Percentiles rank a stretch among this genome's conserved stretches.
Evolutionary conservation across 2,329 filamentous ascomycete species (phyloP).

Genomic region (Colletotrichum paranaense): DNA sequence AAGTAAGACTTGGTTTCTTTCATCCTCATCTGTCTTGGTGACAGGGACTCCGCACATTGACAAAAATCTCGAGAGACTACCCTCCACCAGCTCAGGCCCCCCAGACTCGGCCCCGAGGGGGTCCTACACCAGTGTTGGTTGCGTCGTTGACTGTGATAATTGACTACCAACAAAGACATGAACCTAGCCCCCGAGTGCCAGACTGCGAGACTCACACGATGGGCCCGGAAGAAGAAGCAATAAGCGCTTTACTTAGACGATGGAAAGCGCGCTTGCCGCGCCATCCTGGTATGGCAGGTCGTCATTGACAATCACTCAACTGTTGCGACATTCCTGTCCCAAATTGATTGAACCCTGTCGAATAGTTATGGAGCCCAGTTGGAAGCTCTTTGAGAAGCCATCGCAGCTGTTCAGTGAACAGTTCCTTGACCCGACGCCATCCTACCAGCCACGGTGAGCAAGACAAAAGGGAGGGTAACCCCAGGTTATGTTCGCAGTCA

Average conservation of each 20-base stretch:
- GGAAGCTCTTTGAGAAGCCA: background rate
- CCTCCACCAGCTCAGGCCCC: background rate
- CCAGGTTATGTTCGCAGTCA: background rate
- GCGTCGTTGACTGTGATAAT: background rate
- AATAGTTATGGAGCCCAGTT: background rate
- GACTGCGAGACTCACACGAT: background rate
- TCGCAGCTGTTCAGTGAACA: background rate
- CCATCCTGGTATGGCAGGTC: background rate
- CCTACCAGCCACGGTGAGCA: background rate
- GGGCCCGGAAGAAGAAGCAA: background rate
- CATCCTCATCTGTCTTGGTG: background rate
- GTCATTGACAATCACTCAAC: background rate
- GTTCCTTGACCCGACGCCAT: background rate
- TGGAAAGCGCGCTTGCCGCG: background rate
- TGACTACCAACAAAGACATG: background rate
- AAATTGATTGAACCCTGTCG: background rate
- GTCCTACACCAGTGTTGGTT: background rate
- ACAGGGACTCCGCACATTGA: background rate
- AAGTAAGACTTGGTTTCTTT: background rate
- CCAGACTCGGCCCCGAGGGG: background rate
- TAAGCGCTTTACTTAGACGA: background rate
- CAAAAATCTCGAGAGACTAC: background rate
- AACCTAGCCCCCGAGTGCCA: background rate
- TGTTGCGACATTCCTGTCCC: background rate
- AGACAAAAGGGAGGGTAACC: background rate